Conservation (phyloP, 148 eudicot genomes). For the Chenopodium berlandieri region DNA sequence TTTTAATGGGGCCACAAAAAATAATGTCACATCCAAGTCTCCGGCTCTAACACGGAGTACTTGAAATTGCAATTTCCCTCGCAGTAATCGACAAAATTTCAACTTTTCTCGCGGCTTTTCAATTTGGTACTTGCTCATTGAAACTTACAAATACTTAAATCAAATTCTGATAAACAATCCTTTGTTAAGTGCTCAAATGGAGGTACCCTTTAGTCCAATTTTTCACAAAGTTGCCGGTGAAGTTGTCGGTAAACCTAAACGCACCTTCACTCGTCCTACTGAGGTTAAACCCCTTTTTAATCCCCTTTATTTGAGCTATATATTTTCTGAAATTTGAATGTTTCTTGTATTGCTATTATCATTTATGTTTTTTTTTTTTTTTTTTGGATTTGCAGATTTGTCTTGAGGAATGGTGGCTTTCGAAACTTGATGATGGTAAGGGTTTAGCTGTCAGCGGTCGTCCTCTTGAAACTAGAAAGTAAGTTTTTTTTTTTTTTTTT, state of each 20-base stretch:
- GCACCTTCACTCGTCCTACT: conserved; percentile 13
- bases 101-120: too few relatives aligned
- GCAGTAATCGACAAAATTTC: too few relatives aligned
- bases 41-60: too few relatives aligned
- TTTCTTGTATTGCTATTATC: neutral
- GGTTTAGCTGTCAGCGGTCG: conserved; percentile 28
- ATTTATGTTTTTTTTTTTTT: neutral
- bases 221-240: conserved; percentile 17
- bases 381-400: conserved; percentile 18
- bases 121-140: too few relatives aligned
- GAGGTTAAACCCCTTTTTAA: conserved; percentile 5
- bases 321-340: neutral
- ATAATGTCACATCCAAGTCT: too few relatives aligned
- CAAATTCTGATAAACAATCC: neutral
- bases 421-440: conserved; percentile 9
- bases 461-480: conserved; percentile 22
- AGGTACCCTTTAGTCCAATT: conserved; percentile 21
- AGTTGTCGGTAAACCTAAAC: conserved; percentile 10
- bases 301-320: neutral
- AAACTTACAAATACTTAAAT: too few relatives aligned
- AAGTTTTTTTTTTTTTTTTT: neutral
- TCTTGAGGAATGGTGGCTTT: conserved; percentile 38
- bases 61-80: too few relatives aligned
- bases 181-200: conserved; percentile 7
- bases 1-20: too few relatives aligned